Evolutionary conservation across 257 asterid genomes (phyloP).

Genomic region (Solanum sparsipilum): DNA sequence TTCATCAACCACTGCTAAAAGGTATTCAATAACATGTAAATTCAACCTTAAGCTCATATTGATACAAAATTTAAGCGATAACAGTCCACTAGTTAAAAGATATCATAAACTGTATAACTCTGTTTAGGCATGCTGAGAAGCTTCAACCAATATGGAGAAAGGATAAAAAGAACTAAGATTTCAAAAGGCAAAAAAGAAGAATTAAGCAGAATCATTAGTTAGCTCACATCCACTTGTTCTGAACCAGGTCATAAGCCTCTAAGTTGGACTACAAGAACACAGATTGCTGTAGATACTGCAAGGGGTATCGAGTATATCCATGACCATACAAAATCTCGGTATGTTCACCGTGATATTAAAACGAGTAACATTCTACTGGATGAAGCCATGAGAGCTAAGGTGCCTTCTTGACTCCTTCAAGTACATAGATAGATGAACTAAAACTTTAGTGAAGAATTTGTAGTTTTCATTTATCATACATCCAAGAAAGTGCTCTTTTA

Average conservation of each 20-base stretch:
- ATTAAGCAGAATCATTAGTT: background rate
- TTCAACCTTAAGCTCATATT: background rate
- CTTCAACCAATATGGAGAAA: background rate
- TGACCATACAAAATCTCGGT: slow-evolving; percentile 67
- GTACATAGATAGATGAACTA: background rate
- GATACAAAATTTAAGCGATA: background rate
- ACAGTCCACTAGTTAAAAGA: background rate
- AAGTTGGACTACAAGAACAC: slow-evolving; percentile 76
- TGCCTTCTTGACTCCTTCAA: background rate
- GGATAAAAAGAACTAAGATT: background rate
- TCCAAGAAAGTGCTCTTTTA: background rate
- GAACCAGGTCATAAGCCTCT: slow-evolving; percentile 67
- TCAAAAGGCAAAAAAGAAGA: background rate
- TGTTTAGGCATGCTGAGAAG: background rate
- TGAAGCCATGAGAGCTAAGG: slow-evolving; percentile 79
- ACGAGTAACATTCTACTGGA: slow-evolving; percentile 73
- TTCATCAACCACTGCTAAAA: slow-evolving; percentile 67
- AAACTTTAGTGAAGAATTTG: background rate
- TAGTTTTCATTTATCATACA: background rate
- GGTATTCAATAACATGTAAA: slow-evolving; percentile 25
- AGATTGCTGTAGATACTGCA: slow-evolving; percentile 67
- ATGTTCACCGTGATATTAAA: slow-evolving; percentile 83
- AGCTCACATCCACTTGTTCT: background rate
- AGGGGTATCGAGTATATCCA: slow-evolving; percentile 84
- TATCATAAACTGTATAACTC: background rate